phyloP scores from a whole-genome alignment of 148 eudicot species.

The Nyssa sinensis region DNA sequence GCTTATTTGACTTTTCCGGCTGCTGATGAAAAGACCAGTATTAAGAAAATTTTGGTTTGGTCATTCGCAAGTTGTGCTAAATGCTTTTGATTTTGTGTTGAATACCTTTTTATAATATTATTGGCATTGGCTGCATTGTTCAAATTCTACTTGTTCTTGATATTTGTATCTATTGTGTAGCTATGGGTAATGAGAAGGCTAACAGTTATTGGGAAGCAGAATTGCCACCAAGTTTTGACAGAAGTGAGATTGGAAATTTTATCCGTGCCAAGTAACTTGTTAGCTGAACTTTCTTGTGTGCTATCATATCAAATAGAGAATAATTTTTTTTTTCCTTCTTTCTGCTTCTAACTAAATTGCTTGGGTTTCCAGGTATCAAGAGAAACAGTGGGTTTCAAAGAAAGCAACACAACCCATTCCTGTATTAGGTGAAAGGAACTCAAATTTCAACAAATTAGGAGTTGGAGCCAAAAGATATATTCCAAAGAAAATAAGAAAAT shows the following conservation, averaged over 20 bases:
- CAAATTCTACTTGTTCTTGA: background rate
- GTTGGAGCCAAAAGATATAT: slow-evolving; percentile 15
- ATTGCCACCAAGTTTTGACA: slow-evolving; percentile 40
- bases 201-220: slow-evolving; percentile 79
- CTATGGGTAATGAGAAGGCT: slow-evolving; percentile 60
- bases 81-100: background rate
- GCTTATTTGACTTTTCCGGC: background rate
- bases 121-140: background rate
- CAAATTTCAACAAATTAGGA: background rate
- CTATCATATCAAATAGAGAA: background rate
- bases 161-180: slow-evolving; percentile 31
- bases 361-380: slow-evolving; percentile 42
- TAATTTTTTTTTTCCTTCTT: slow-evolving; percentile 3
- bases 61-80: slow-evolving; percentile 6
- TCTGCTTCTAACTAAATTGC: background rate
- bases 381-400: slow-evolving; percentile 45
- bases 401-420: slow-evolving; percentile 25
- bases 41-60: background rate
- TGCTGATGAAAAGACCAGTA: background rate
- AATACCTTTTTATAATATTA: background rate
- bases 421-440: slow-evolving; percentile 10
- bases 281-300: background rate
- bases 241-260: slow-evolving; percentile 40
- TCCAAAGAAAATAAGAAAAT: slow-evolving; percentile 44
- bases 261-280: slow-evolving; percentile 55